Percentiles rank a stretch among this genome's conserved stretches.
These are phyloP conservation scores for Metschnikowia sp. DNA, from an alignment of 805 yeast species.

Conservation along the genomic window DNA sequence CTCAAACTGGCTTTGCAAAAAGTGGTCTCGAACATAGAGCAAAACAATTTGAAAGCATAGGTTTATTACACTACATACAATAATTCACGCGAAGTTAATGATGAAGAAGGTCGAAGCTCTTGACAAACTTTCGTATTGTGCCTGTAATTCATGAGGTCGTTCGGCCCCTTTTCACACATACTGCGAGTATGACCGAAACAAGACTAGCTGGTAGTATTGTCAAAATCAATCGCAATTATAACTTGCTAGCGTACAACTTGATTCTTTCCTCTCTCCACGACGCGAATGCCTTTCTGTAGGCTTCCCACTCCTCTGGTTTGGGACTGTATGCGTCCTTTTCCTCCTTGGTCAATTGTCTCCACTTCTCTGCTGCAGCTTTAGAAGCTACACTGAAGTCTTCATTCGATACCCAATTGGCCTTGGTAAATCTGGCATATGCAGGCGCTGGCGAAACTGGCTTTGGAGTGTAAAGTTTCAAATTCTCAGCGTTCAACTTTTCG, in stretches of 20 bases:
- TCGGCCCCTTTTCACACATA: no score
- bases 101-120: no score
- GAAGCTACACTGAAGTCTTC: conserved; percentile 22
- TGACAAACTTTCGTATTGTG: no score
- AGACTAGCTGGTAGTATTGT: no score
- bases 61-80: no score
- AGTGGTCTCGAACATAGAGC: conserved; percentile 9
- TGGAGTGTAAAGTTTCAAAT: conserved; percentile 23
- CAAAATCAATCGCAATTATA: no score
- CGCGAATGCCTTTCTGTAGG: conserved; percentile 21
- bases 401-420: conserved; percentile 26
- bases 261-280: conserved; percentile 32
- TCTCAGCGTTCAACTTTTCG: conserved; percentile 27
- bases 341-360: conserved; percentile 27
- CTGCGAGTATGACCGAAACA: no score
- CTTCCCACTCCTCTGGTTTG: conserved; percentile 18
- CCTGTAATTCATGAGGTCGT: no score
- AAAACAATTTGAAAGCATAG: background rate
- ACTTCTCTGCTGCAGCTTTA: conserved; percentile 25
- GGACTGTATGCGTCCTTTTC: conserved; percentile 28
- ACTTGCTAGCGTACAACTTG: conserved; percentile 7
- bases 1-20: conserved; percentile 33
- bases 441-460: conserved; percentile 33
- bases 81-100: no score
- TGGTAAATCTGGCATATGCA: conserved; percentile 30